Evolutionary conservation across 164 flowering plant species (phyloP).

Genomic region (Chimonanthus salicifolius): DNA sequence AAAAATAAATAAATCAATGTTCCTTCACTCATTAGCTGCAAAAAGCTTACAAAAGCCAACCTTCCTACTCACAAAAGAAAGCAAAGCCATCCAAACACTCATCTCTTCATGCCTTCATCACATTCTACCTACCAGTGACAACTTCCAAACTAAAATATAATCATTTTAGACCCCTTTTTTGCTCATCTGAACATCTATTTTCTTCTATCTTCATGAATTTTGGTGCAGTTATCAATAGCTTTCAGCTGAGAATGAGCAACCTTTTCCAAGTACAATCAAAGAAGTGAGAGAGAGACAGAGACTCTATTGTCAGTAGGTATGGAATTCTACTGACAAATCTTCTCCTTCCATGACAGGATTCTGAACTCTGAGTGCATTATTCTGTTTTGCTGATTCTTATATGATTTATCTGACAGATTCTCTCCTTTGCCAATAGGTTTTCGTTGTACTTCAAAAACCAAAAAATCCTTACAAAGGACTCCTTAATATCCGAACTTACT

Average conservation of each 20-base stretch:
- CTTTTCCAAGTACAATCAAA: constrained; percentile 2
- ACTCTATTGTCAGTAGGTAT: not conserved
- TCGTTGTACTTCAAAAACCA: not conserved
- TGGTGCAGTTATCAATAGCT: constrained; percentile 9
- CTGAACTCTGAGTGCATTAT: not conserved
- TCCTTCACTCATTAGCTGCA: too few species aligned
- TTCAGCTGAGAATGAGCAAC: not conserved
- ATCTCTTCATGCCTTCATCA: constrained; percentile 2
- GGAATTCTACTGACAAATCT: constrained; percentile 5
- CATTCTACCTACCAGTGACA: constrained; percentile 10
- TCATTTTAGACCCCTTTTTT: not conserved
- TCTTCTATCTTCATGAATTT: not conserved
- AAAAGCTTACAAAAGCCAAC: constrained; percentile 5
- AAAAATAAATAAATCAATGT: too few species aligned
- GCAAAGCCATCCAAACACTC: not conserved
- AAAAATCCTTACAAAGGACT: not conserved
- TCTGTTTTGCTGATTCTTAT: not conserved
- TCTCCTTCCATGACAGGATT: not conserved
- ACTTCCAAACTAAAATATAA: constrained; percentile 1
- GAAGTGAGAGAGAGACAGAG: not conserved
- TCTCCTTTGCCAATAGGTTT: not conserved
- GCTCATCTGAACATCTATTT: not conserved
- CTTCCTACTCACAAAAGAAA: not conserved
- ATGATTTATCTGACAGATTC: constrained; percentile 5
- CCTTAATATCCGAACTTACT: not conserved